These are phyloP conservation scores for Byssochlamys sp. DNA, from an alignment of 2,329 filamentous ascomycete species.

Conservation along the genomic window DNA sequence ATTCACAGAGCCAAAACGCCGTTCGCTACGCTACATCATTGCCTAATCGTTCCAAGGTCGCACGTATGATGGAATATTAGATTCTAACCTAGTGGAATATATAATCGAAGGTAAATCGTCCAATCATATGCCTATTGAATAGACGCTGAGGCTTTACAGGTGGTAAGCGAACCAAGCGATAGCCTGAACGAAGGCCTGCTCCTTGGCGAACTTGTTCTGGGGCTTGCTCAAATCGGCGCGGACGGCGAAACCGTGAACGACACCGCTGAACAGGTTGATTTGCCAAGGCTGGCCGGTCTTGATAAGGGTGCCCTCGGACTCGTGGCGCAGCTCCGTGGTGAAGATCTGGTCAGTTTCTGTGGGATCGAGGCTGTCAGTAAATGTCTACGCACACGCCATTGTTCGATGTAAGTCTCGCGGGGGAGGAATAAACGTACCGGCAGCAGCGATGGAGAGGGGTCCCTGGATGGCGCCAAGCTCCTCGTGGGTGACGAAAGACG, in stretches of 20 bases:
- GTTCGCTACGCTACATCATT: not conserved
- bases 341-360: slow-evolving; percentile 58
- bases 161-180: slow-evolving; percentile 65
- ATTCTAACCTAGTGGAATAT: not conserved
- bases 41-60: not conserved
- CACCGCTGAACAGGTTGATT: slow-evolving; percentile 63
- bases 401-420: not conserved
- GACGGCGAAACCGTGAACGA: slow-evolving; percentile 66
- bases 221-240: slow-evolving; percentile 53
- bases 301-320: slow-evolving; percentile 54
- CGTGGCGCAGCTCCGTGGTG: slow-evolving; percentile 53
- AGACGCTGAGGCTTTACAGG: slow-evolving; percentile 26
- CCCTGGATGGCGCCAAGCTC: slow-evolving; percentile 58
- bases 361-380: not conserved
- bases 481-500: slow-evolving; percentile 60
- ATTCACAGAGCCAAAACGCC: not conserved
- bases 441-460: slow-evolving; percentile 57
- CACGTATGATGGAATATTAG: not conserved
- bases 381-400: not conserved
- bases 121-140: not conserved
- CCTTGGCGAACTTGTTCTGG: slow-evolving; percentile 59
- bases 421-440: slow-evolving; percentile 26
- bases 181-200: slow-evolving; percentile 71
- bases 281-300: slow-evolving; percentile 57
- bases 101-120: not conserved